Base-by-base conservation (phyloP, 2,329 filamentous ascomycete genomes). In the Penicillium sp. region DNA sequence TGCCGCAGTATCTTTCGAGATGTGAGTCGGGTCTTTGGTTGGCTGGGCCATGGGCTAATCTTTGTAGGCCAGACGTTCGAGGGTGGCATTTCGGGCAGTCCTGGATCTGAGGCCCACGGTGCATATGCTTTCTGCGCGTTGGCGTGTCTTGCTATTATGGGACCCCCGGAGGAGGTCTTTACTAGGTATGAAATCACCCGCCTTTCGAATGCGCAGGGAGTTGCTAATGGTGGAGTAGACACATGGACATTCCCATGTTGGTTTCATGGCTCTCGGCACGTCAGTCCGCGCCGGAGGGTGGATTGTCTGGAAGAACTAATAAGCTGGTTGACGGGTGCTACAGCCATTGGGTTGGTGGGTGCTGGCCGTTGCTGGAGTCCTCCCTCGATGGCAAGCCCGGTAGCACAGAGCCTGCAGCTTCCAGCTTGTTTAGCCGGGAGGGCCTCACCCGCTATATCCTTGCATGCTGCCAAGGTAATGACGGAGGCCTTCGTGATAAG, bases 301-400 rank as follows among this genome's bases (percentile, higher is more conserved):
- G 94, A 34, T 92, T 96, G 69, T 89, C 91, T 39, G 94, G 94
- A 57, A 88, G 94, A 64, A 96, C 93, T 27, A 97, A 97, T 81
- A 99, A 99, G 77, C 83, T 99, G 31, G 94, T 97, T 31, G 94
- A 99, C 73, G 94, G 93, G 43, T 99, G 94, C 77, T 99, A 99
- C 78, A 96, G 91, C 71, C 93, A 97, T 75, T 99, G 94, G 94
- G 89, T 96, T 32, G 94, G 94, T 51, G 90, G 89, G 51, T 97
- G 92, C 77, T 99, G 92, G 91, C 88, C 93, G 43, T 77, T 99
- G 61, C 81, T 97, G 63, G 89, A 97, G 77, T 90, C 91, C 54
- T 87, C 87, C 51, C 76, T 94, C 54, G 82, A 83, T 62, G 84
- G 83, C 27, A 78, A 79, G 52, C 74, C 72, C 50, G 57, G 58